Evolutionary conservation across 768 basidiomycete genomes (phyloP).

Genomic region (Serendipita indica): DNA sequence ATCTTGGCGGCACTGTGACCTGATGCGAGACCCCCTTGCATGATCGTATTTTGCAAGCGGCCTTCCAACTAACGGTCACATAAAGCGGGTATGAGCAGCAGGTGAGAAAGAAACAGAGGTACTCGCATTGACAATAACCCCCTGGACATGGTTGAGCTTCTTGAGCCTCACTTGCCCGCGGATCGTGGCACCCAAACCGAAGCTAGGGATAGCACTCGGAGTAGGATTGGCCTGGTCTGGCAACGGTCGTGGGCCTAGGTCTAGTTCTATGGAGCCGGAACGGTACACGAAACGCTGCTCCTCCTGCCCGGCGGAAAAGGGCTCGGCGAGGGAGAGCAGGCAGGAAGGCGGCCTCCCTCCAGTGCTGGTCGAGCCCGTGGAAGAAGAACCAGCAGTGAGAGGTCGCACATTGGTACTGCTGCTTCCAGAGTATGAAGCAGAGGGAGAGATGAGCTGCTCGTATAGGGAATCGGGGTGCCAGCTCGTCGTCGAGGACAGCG

Average conservation of each 20-base stretch:
- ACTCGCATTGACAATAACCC: neutral
- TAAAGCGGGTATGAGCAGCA: neutral
- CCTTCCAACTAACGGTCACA: neutral
- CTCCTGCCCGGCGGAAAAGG: neutral
- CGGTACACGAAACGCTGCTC: neutral
- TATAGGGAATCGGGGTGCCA: neutral
- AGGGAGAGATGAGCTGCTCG: too few species aligned
- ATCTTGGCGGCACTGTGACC: neutral
- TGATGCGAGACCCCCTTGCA: neutral
- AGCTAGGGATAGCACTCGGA: neutral
- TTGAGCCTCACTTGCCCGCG: conserved; percentile 4
- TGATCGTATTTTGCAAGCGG: neutral
- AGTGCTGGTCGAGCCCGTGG: neutral
- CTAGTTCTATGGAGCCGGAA: neutral
- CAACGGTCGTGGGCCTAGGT: neutral
- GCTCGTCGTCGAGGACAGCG: neutral
- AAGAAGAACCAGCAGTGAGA: neutral
- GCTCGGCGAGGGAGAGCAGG: too few species aligned
- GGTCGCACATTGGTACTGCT: neutral
- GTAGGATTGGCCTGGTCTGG: neutral
- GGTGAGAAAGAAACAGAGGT: neutral
- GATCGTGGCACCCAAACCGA: neutral
- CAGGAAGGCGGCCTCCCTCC: neutral
- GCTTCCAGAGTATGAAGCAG: too few species aligned
- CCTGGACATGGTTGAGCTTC: neutral